These are phyloP conservation scores for Mycocentrospora acerina DNA, from an alignment of 2,329 filamentous ascomycete species.

Conservation along the genomic window DNA sequence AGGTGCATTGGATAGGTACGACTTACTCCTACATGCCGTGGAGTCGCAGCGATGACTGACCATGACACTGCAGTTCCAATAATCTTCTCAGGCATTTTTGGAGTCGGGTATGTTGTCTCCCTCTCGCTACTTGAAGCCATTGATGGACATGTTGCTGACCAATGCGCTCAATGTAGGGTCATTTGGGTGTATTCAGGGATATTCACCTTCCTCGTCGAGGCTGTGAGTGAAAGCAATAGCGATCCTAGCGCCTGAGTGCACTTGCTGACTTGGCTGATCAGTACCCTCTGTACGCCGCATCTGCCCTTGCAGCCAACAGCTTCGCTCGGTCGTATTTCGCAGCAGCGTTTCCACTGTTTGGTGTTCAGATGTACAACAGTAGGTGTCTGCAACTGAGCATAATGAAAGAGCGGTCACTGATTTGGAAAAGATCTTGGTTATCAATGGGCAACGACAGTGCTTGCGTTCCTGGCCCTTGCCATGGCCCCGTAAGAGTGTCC, in stretches of 20 bases:
- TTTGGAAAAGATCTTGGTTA: slow-evolving; percentile 47
- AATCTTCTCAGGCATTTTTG: slow-evolving; percentile 51
- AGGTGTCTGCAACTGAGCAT: slow-evolving; percentile 35
- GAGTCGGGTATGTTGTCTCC: slow-evolving; percentile 42
- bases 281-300: slow-evolving; percentile 54
- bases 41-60: slow-evolving; percentile 36
- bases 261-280: slow-evolving; percentile 30
- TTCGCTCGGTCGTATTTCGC: slow-evolving; percentile 53
- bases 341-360: slow-evolving; percentile 50
- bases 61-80: slow-evolving; percentile 48
- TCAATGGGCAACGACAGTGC: slow-evolving; percentile 52
- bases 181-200: slow-evolving; percentile 80
- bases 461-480: slow-evolving; percentile 51
- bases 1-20: slow-evolving; percentile 55
- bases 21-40: slow-evolving; percentile 20
- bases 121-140: slow-evolving; percentile 24
- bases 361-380: slow-evolving; percentile 56
- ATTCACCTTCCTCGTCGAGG: slow-evolving; percentile 82
- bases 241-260: slow-evolving; percentile 18
- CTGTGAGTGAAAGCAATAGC: slow-evolving; percentile 42
- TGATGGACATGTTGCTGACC: slow-evolving; percentile 33
- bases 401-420: slow-evolving; percentile 50
- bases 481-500: slow-evolving; percentile 49
- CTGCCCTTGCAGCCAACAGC: slow-evolving; percentile 53
- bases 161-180: slow-evolving; percentile 52